Percentiles rank a stretch among this genome's conserved stretches.
Conservation (phyloP, 2,329 filamentous ascomycete genomes). For the Hypoxylon sp. region DNA sequence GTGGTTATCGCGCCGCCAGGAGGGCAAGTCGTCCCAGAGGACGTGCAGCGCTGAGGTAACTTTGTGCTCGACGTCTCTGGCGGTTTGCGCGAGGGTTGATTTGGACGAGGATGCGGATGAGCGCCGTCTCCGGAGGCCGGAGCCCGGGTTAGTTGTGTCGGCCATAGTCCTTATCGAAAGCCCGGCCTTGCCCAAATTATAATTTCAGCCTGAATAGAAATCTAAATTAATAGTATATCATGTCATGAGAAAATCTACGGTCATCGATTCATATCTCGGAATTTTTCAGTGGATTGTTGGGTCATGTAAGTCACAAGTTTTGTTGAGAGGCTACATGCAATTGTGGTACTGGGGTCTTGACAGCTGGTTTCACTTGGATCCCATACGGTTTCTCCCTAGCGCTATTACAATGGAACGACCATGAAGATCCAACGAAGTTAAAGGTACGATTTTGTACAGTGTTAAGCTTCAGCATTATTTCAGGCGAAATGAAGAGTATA, state of each 20-base stretch:
- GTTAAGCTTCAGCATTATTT: conserved; percentile 12
- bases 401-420: conserved; percentile 9
- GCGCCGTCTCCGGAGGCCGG: conserved; percentile 52
- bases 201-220: background rate
- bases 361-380: conserved; percentile 39
- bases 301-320: conserved; percentile 27
- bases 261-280: conserved; percentile 1
- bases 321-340: conserved; percentile 38
- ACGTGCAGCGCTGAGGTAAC: conserved; percentile 62
- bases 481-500: conserved; percentile 36
- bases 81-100: conserved; percentile 46
- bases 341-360: conserved; percentile 19
- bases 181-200: background rate
- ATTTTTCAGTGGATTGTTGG: conserved; percentile 17
- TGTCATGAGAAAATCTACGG: background rate
- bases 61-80: conserved; percentile 58
- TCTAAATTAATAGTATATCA: conserved; percentile 1
- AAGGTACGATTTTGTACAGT: conserved; percentile 11
- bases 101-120: conserved; percentile 53
- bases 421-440: conserved; percentile 10
- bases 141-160: conserved; percentile 16
- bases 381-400: background rate
- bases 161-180: conserved; percentile 14
- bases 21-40: conserved; percentile 71
- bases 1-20: conserved; percentile 73